Evolutionary conservation across 345 rosid species (phyloP).

Genomic region (Durio zibethinus): DNA sequence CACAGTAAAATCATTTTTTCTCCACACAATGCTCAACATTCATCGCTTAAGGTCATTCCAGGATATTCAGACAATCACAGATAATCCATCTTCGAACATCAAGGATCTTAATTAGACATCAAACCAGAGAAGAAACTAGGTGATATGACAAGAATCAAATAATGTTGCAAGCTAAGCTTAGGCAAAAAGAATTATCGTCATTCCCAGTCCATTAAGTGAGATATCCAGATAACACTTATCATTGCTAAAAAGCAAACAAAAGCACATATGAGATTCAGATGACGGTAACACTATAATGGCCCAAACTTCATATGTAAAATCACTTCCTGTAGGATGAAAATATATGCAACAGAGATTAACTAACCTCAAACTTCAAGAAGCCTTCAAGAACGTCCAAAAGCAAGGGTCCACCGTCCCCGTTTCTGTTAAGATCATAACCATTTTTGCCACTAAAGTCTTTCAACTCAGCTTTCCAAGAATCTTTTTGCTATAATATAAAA

Average conservation of each 20-base stretch:
- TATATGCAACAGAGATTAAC: slow-evolving; percentile 8
- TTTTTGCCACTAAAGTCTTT: slow-evolving; percentile 74
- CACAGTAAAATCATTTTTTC: not conserved
- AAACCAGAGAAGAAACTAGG: not conserved
- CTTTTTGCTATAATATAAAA: slow-evolving; percentile 65
- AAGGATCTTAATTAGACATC: not conserved
- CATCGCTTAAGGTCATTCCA: not conserved
- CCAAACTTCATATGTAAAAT: slow-evolving; percentile 13
- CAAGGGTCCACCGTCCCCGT: slow-evolving; percentile 79
- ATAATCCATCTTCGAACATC: not conserved
- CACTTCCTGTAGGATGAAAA: not conserved
- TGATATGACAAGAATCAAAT: not conserved
- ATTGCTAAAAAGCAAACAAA: not conserved
- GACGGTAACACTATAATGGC: not conserved
- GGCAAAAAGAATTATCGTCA: not conserved
- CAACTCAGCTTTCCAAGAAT: slow-evolving; percentile 84
- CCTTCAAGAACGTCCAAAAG: slow-evolving; percentile 92
- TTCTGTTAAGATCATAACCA: slow-evolving; percentile 79
- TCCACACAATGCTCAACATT: not conserved
- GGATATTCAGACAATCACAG: not conserved
- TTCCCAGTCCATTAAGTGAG: not conserved
- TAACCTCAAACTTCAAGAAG: slow-evolving; percentile 80
- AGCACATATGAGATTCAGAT: not conserved
- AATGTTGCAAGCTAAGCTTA: not conserved
- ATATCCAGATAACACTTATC: not conserved